Evolutionary conservation across 179 eudicot species (phyloP).

Genomic region (Silene noctiflora): DNA sequence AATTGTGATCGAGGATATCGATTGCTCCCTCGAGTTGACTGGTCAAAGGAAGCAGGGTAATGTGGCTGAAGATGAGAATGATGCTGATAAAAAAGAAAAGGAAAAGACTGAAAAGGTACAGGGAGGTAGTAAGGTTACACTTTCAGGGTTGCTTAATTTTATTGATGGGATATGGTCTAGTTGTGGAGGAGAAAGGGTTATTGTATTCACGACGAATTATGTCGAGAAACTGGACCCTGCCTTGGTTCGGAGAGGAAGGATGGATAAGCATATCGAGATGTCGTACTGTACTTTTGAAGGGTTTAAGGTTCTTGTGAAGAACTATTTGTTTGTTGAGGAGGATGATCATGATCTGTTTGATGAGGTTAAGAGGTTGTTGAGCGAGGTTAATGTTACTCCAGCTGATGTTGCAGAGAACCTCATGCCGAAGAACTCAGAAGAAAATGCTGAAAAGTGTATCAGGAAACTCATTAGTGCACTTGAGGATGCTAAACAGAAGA

Average conservation of each 20-base stretch:
- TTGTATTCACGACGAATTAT: constrained; percentile 38
- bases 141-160: constrained; percentile 27
- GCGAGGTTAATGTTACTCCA: constrained; percentile 32
- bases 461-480: constrained; percentile 30
- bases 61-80: neutral
- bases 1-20: constrained; percentile 38
- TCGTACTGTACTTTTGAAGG: constrained; percentile 31
- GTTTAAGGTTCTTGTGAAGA: constrained; percentile 36
- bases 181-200: constrained; percentile 36
- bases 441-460: constrained; percentile 27
- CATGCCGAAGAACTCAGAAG: constrained; percentile 27
- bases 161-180: constrained; percentile 27
- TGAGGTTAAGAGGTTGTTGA: constrained; percentile 19
- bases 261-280: constrained; percentile 42
- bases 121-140: constrained; percentile 29
- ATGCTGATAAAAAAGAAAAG: neutral
- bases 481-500: constrained; percentile 23
- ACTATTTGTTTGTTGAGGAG: constrained; percentile 30
- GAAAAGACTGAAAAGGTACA: neutral
- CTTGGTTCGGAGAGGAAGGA: constrained; percentile 40
- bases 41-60: constrained; percentile 23
- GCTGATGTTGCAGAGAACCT: constrained; percentile 45
- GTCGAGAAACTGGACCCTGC: constrained; percentile 41
- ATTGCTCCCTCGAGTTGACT: constrained; percentile 37
- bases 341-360: constrained; percentile 21